A percentile compares a stretch with the other conserved stretches of the same genome.
Conservation (phyloP, 2,329 filamentous ascomycete genomes). For the Hortaea sp. region DNA sequence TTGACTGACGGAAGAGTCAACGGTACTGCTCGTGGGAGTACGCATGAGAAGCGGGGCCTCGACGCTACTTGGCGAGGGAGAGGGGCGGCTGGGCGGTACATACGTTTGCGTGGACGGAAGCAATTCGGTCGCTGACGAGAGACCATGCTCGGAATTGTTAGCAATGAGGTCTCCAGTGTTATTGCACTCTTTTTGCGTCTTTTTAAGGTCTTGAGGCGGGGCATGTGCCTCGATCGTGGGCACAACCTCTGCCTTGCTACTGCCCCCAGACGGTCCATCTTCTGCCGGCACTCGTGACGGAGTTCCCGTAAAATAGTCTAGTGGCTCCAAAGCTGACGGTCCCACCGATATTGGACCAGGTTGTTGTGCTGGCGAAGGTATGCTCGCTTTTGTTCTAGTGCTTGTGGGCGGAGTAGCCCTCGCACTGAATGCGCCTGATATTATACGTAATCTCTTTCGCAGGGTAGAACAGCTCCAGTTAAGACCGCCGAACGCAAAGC, state of each 20-base stretch:
- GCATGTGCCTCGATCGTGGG: conserved; percentile 14
- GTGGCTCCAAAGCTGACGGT: conserved; percentile 8
- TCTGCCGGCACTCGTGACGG: neutral
- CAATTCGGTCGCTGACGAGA: conserved; percentile 13
- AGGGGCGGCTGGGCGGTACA: conserved; percentile 8
- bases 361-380: neutral
- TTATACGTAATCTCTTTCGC: conserved; percentile 56
- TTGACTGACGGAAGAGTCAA: conserved; percentile 12
- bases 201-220: neutral
- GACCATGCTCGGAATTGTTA: conserved; percentile 5
- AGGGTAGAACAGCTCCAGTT: conserved; percentile 63
- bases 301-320: conserved; percentile 18
- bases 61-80: neutral
- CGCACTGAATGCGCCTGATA: conserved; percentile 44
- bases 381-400: conserved; percentile 12
- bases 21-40: conserved; percentile 2
- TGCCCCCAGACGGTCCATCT: neutral
- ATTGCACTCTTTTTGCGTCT: neutral
- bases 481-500: conserved; percentile 52
- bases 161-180: neutral
- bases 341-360: conserved; percentile 4
- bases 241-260: conserved; percentile 9
- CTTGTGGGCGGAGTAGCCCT: conserved; percentile 9
- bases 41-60: neutral
- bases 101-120: conserved; percentile 15